Base-by-base conservation (phyloP, 1,139 yeast species). In the Kazachstania sp. region DNA sequence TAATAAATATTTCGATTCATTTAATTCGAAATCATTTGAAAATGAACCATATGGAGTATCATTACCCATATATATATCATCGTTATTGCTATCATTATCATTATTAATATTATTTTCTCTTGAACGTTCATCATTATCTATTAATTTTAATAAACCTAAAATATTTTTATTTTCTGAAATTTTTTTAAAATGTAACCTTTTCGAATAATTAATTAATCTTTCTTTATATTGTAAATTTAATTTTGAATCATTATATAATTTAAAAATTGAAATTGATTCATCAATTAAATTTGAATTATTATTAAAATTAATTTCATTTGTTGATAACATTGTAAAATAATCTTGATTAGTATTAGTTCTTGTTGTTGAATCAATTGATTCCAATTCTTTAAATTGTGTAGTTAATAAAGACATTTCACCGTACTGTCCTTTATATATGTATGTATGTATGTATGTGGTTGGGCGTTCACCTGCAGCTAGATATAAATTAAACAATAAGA, bases 121-220 rank as follows among this genome's bases (percentile, higher is more conserved):
- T 13, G 13, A 13, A 13, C 6, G 19, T 4, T 36, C 28, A 36
- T 36, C 19, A 12, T 36, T 36, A 36, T 36, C 28, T 4, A 36
- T 36, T 16, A 7, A 36, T 18, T 36, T 23, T 32, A 32, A 15
- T n/a, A 32, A n/a, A 15, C 15, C 12, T 32, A 32, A 15, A 15
- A 32, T 32, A 32, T 32, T 32, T n/a, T 32, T 18, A 32, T 32
- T 32, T 32, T 32, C 36, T 7, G 18, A 15, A n/a, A 9, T 15
- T 6, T 15, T 15, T 37, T 37, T 37, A 31, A 41, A 30, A 19
- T 51, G 48, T 28, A 49, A 39, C 29, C 54, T 48, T 95, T 95
- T 86, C 12, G 94, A 79, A 45, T 86, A 67, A 63, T 87, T 87
- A 61, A 84, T 86, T 80, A 87, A 82, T 44, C 95, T 71, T 37